Base-by-base conservation (phyloP, 2,329 filamentous ascomycete genomes). In the Amylocarpus encephaloides region DNA sequence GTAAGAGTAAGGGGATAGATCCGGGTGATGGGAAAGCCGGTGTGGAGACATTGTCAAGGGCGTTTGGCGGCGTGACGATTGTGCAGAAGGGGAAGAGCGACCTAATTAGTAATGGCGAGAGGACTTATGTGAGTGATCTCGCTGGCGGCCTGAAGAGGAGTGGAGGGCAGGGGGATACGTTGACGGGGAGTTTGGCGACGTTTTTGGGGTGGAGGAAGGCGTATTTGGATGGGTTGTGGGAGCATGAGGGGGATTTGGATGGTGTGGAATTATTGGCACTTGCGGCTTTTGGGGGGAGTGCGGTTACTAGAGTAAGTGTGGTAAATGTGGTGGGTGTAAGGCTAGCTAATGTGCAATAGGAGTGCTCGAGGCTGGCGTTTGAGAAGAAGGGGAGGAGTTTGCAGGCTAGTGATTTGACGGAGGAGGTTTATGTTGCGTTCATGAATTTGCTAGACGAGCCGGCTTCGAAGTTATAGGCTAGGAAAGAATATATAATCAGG, bases 151-250 rank as follows among this genome's bases (percentile, higher is more conserved):
- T 82, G 67, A 98, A 98, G 79, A 77, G 93, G 57, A 92, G 88
- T 51, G 93, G 92, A 43, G 93, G 93, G 0, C 93, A 98, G 70
- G 93, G 93, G 1, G 93, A 98, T 70, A 97, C 93, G 3, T 73
- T 98, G 58, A 97, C 93, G 0, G 93, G 93, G 1, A 83, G 83
- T 32, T 73, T 98, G 57, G 93, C 87, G 1, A 97, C 93, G 3
- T 82, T 98, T 59, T 70, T 97, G 56, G 91, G 82, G 1, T 98
- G 92, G 83, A 78, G 92, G 53, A 84, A 83, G 66, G 89, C 89
- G 18, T 98, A 98, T 68, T 74, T 89, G 48, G 87, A 95, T 51
- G 76, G 77, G 26, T 68, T 96, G 3, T 97, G 92, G 92, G 82
- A 80, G 7, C 75, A 80, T 53, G 69, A 73, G 13, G 70, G 71